A percentile compares a stretch with the other conserved stretches of the same genome.
Conservation (phyloP, 2,329 filamentous ascomycete species). For the Monilinia vaccinii-corymbosi region DNA sequence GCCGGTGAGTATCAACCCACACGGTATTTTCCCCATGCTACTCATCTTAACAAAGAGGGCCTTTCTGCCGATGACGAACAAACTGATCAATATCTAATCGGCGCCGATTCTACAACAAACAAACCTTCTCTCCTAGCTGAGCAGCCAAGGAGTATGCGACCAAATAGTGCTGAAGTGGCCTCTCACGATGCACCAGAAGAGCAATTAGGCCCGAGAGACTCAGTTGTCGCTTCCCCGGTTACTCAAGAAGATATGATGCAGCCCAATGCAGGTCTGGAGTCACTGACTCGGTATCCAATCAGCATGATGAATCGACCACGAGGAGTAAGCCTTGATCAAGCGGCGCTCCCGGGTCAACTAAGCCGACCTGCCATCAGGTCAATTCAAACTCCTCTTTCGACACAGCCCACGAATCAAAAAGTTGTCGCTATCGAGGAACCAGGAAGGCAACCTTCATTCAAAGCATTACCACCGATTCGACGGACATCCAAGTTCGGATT, state of each 20-base stretch:
- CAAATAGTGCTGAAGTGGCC: slow-evolving; percentile 16
- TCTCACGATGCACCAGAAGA: slow-evolving; percentile 22
- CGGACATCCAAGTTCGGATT: slow-evolving; percentile 47
- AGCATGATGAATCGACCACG: slow-evolving; percentile 19
- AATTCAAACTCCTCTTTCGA: not conserved
- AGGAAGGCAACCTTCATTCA: slow-evolving; percentile 31
- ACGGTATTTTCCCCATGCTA: slow-evolving; percentile 30
- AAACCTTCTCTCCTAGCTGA: not conserved
- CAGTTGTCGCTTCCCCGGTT: not conserved
- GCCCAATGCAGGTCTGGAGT: not conserved
- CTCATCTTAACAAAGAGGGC: slow-evolving; percentile 33
- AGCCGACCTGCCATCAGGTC: not conserved
- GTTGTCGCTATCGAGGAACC: slow-evolving; percentile 1
- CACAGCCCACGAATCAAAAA: not conserved
- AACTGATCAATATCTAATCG: slow-evolving; percentile 1
- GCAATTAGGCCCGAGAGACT: not conserved
- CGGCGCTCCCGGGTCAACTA: not conserved
- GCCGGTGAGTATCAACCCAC: slow-evolving; percentile 31
- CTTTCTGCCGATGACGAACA: slow-evolving; percentile 24
- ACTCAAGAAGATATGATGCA: not conserved
- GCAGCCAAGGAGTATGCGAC: slow-evolving; percentile 15
- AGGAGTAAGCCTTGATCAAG: slow-evolving; percentile 13
- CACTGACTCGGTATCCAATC: not conserved
- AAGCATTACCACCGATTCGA: slow-evolving; percentile 45
- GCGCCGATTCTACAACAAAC: not conserved